A percentile compares a stretch with the other conserved stretches of the same genome.
Conservation (phyloP, 306 rosid genomes). For the Fagus sylvatica region DNA sequence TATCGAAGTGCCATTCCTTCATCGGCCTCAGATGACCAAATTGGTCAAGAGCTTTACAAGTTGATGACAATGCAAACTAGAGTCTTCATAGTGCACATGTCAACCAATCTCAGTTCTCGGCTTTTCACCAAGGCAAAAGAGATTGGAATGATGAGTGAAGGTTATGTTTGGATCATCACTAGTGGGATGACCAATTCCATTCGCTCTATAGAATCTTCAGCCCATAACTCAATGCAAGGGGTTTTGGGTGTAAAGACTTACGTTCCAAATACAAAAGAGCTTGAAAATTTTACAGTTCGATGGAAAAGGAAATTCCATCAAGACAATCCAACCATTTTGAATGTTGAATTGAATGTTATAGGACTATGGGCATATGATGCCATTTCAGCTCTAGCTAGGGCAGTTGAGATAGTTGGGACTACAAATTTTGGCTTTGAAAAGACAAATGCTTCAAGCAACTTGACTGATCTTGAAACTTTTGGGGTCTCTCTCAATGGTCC, state of each 20-base stretch:
- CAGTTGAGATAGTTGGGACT: slow-evolving; percentile 42
- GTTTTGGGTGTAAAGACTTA: slow-evolving; percentile 35
- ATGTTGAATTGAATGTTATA: slow-evolving; percentile 27
- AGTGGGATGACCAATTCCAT: slow-evolving; percentile 27
- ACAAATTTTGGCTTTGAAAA: neutral
- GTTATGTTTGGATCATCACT: slow-evolving; percentile 59
- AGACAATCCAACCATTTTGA: slow-evolving; percentile 28
- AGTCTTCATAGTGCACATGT: slow-evolving; percentile 63
- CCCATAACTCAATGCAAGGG: slow-evolving; percentile 50
- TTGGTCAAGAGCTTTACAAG: slow-evolving; percentile 40
- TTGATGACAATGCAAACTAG: slow-evolving; percentile 45
- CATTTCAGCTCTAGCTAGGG: slow-evolving; percentile 54
- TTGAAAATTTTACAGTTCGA: slow-evolving; percentile 33
- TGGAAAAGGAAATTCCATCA: slow-evolving; percentile 43
- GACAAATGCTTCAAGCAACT: slow-evolving; percentile 16
- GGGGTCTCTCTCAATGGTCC: slow-evolving; percentile 42
- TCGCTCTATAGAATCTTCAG: slow-evolving; percentile 11
- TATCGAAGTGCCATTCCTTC: slow-evolving; percentile 39
- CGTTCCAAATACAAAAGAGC: slow-evolving; percentile 28
- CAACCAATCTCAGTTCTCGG: slow-evolving; percentile 25
- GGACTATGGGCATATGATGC: slow-evolving; percentile 73
- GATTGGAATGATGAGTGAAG: slow-evolving; percentile 55
- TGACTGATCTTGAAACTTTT: slow-evolving; percentile 38
- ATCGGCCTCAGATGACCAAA: slow-evolving; percentile 33
- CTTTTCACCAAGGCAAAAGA: slow-evolving; percentile 39